Evolutionary conservation across 2,329 filamentous ascomycete genomes (phyloP), one percentile per base, ranked within the genome.

Genomic region (Lecanosticta acicola): DNA sequence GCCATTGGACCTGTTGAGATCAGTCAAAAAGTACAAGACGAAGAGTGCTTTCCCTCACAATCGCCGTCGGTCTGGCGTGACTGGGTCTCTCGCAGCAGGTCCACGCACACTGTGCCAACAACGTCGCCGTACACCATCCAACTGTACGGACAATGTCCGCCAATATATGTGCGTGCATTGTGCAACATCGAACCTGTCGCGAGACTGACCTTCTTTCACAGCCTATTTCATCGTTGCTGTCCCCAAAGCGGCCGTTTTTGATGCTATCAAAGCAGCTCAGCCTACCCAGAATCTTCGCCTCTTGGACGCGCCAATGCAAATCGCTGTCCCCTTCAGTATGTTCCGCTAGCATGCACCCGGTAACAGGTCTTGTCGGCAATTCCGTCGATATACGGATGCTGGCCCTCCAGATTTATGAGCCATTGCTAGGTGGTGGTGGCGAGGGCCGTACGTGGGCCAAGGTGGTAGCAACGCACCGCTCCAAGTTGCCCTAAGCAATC

Each of bases 311-410:
- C 52, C 54, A 4, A 49, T 43, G 1, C 34, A 40, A 39, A 13
- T 33, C 50, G 3, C 44, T 58, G 10, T 58, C 57, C 37, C 55
- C 54, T 1, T 24, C 50, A 7, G 55, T 51, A 26, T 58, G 56
- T 19, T 46, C 53, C 14, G 44, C 39, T 16, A 48, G 45, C 19
- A 46, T 42, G n/a, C 57, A 58, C n/a, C 57, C 56, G 1, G 52
- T 56, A 20, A 33, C 58, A 3, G 52, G 48, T 9, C 43, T 13
- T 20, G 43, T 38, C n/a, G 48, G 43, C 14, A 39, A 24, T 11
- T 44, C 32, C 21, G 54, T 45, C 41, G 56, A 59, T 34, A 58
- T 56, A 32, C 51, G 55, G 14, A 56, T 58, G 48, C 46, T 49
- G 3, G 47, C 45, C 5, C 43, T 58, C 14, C 54, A 58, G 32